Evolutionary conservation across 805 yeast genomes (phyloP).

Genomic region (Allodekkera sacchari): DNA sequence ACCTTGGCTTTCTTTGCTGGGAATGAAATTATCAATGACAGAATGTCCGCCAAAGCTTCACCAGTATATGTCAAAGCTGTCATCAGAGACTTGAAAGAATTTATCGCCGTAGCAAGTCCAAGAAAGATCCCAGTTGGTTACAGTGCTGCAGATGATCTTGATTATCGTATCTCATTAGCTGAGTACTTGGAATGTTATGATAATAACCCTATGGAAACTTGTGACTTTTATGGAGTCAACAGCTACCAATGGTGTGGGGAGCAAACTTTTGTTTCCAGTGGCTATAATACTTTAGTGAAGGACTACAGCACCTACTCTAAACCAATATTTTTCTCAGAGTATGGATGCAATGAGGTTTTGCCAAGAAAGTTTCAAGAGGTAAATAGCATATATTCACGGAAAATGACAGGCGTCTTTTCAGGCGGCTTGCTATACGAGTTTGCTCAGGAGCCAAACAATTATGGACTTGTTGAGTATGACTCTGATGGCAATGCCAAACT

Average conservation of each 20-base stretch:
- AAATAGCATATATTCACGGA: constrained; percentile 53
- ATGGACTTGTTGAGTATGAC: constrained; percentile 57
- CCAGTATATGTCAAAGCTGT: constrained; percentile 75
- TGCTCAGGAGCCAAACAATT: constrained; percentile 70
- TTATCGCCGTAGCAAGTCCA: constrained; percentile 40
- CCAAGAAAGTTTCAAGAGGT: constrained; percentile 81
- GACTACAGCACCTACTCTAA: constrained; percentile 62
- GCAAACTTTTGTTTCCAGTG: constrained; percentile 75
- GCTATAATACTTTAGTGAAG: constrained; percentile 56
- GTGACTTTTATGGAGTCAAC: constrained; percentile 78
- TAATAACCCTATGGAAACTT: constrained; percentile 39
- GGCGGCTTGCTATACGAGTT: constrained; percentile 85
- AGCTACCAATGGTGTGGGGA: constrained; percentile 85
- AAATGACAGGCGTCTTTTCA: constrained; percentile 69
- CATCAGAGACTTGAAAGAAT: constrained; percentile 72
- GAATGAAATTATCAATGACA: constrained; percentile 82
- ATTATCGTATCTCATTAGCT: constrained; percentile 68
- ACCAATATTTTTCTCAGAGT: constrained; percentile 87
- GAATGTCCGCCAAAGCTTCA: constrained; percentile 55
- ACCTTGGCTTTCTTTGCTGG: constrained; percentile 91
- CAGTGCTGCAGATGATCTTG: constrained; percentile 91
- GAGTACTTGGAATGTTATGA: constrained; percentile 73
- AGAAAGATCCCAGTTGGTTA: constrained; percentile 85
- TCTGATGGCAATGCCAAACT: constrained; percentile 34
- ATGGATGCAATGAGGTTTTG: constrained; percentile 76